phyloP scores from a whole-genome alignment of 2,329 filamentous ascomycete species.

The Apiospora kogelbergensis region DNA sequence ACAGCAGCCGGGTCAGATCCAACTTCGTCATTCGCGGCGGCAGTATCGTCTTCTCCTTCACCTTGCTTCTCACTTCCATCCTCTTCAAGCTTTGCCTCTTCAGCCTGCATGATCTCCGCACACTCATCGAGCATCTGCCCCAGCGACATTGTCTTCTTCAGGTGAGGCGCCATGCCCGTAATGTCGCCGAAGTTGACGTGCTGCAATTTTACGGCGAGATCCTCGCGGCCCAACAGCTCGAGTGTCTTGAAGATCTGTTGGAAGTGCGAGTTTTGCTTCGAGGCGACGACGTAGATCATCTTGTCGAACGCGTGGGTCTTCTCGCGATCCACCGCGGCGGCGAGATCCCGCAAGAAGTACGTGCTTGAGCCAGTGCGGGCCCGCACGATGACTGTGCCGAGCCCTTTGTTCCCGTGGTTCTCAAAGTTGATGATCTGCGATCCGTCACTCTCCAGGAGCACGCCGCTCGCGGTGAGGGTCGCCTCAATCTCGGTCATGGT shows the following conservation, averaged over 20 bases:
- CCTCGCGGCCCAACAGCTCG: conserved; percentile 34
- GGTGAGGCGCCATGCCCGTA: conserved; percentile 48
- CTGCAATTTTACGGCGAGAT: conserved; percentile 33
- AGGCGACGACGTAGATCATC: conserved; percentile 40
- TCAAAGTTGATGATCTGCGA: conserved; percentile 69
- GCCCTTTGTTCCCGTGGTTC: conserved; percentile 66
- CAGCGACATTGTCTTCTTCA: conserved; percentile 39
- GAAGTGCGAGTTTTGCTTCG: conserved; percentile 37
- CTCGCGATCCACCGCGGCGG: conserved; percentile 62
- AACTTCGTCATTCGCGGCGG: neutral
- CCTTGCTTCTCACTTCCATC: neutral
- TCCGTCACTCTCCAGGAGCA: conserved; percentile 59
- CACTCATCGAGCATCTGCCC: neutral
- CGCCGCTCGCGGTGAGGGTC: conserved; percentile 55
- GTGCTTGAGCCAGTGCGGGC: conserved; percentile 63
- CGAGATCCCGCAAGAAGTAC: conserved; percentile 70
- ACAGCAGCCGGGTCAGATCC: conserved; percentile 8
- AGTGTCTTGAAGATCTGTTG: conserved; percentile 33
- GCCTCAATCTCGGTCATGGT: conserved; percentile 53
- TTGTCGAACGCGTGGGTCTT: conserved; percentile 44
- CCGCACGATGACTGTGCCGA: conserved; percentile 66
- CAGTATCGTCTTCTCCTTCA: neutral
- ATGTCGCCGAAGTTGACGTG: conserved; percentile 49
- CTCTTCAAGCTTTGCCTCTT: neutral
- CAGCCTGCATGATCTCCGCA: neutral